Base-by-base conservation (phyloP, 2,329 filamentous ascomycete species). In the Alternaria hordeiaustralica region DNA sequence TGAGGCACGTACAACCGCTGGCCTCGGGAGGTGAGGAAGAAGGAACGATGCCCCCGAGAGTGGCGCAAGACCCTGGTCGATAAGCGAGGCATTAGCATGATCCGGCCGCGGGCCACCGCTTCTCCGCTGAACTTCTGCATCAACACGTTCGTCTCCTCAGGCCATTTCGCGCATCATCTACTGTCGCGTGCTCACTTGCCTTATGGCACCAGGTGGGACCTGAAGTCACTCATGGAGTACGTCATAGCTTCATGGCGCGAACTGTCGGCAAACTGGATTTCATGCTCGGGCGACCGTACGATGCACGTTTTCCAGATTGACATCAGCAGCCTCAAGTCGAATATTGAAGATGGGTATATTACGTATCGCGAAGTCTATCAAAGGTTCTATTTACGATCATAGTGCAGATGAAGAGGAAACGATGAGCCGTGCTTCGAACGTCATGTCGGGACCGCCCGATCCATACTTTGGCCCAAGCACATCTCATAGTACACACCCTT, bases 401-500 rank as follows among this genome's bases (percentile, higher is more conserved):
- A 53, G 20, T 36, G 4, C 20, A 53, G 30, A n/a, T 5, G 13
- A 25, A 44, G 13, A 20, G 30, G 3, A 44, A 9, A 36, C 7
- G 6, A n/a, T 55, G 30, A 20, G 33, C 25, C 15, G 30, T 51
- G 30, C n/a, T 9, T 51, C 46, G n/a, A 30, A 0, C 11, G n/a
- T 63, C 33, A 65, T 20, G 43, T 21, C n/a, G 72, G 70, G 45
- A 75, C 73, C 23, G 65, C 67, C 44, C 70, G 64, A 71, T 83
- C 82, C 54, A 84, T 65, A 25, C 76, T 76, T 69, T 84, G 82
- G 15, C 78, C 79, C 65, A 80, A 60, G 67, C 80, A 82, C 82
- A 83, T 83, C 36, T 80, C 81, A n/a, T 77, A 80, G 64, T 84
- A 84, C 66, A 79, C 71, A 7, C 82, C 81, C 44, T 73, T 77